A percentile compares a stretch with the other conserved stretches of the same genome.
Evolutionary conservation across 495 filamentous ascomycete genomes (phyloP).

Genomic region (Hypomontagnella submonticulosa): DNA sequence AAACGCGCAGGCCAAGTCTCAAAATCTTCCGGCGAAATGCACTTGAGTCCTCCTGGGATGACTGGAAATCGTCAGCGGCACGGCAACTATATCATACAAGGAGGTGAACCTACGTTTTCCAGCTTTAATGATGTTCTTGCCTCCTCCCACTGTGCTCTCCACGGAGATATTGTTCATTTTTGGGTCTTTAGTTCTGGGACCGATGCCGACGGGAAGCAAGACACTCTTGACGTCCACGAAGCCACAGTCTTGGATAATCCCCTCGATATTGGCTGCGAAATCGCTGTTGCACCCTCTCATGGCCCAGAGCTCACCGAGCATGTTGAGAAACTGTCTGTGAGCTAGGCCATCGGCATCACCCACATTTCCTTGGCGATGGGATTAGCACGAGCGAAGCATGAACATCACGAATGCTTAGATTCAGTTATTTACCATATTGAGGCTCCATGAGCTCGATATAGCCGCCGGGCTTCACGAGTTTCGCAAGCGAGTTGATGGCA

Average conservation of each 20-base stretch:
- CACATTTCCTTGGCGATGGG: too few relatives aligned
- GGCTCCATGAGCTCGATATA: slow-evolving; percentile 36
- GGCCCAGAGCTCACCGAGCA: slow-evolving; percentile 11
- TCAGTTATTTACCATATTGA: slow-evolving; percentile 6
- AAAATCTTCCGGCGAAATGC: slow-evolving; percentile 19
- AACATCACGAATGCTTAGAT: too few relatives aligned
- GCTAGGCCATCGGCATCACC: slow-evolving; percentile 1
- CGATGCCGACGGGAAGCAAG: slow-evolving; percentile 13
- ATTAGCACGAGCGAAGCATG: too few relatives aligned
- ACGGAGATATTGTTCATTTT: slow-evolving; percentile 3
- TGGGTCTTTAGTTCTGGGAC: slow-evolving; percentile 3
- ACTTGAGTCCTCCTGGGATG: slow-evolving; percentile 22
- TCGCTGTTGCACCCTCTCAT: slow-evolving; percentile 12
- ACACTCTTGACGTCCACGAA: slow-evolving; percentile 24
- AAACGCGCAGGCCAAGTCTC: slow-evolving; percentile 16
- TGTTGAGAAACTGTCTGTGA: slow-evolving; percentile 10
- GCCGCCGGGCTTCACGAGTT: slow-evolving; percentile 33
- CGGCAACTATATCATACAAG: background rate
- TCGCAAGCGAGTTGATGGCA: slow-evolving; percentile 2
- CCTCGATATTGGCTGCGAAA: slow-evolving; percentile 13
- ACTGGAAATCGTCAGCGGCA: slow-evolving; percentile 7
- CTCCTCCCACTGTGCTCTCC: slow-evolving; percentile 12
- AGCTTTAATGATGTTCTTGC: slow-evolving; percentile 15
- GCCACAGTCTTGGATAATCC: slow-evolving; percentile 8
- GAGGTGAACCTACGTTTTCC: slow-evolving; percentile 13